phyloP scores from a whole-genome alignment of 768 basidiomycete species.

The Boletus vermiculosoides region DNA sequence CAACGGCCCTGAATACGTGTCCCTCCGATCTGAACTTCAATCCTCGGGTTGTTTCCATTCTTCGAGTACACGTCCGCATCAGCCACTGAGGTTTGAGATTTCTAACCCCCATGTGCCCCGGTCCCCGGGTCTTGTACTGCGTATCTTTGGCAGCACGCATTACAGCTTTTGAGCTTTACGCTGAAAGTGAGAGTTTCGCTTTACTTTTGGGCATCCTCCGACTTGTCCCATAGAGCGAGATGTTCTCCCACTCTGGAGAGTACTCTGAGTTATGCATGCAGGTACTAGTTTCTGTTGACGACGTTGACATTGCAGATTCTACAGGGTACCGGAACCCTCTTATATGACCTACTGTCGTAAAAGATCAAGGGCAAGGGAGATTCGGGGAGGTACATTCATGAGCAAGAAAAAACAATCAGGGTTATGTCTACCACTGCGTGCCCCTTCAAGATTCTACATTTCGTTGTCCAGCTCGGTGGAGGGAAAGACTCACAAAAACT shows the following conservation, averaged over 20 bases:
- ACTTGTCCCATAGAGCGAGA: conserved; percentile 56
- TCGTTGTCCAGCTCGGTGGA: too few relatives aligned
- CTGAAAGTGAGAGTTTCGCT: conserved; percentile 50
- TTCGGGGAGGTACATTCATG: too few relatives aligned
- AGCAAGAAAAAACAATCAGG: too few relatives aligned
- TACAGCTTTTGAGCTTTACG: conserved; percentile 69
- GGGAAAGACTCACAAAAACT: too few relatives aligned
- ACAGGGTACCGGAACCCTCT: too few relatives aligned
- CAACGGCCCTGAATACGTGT: conserved; percentile 74
- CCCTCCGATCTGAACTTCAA: conserved; percentile 85
- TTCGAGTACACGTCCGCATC: conserved; percentile 98
- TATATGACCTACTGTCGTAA: too few relatives aligned
- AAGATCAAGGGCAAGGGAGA: too few relatives aligned
- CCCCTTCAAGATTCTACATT: too few relatives aligned
- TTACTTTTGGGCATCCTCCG: conserved; percentile 3
- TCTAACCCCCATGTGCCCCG: not conserved
- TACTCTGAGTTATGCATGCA: conserved; percentile 45
- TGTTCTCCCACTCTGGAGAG: conserved; percentile 66
- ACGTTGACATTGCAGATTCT: too few relatives aligned
- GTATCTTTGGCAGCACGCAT: conserved; percentile 63
- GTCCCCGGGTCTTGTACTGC: not conserved
- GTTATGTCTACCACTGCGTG: too few relatives aligned
- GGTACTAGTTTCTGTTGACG: not conserved
- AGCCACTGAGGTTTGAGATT: conserved; percentile 63
- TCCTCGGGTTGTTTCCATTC: conserved; percentile 94